These are phyloP conservation scores for Talinum fruticosum DNA, from an alignment of 148 eudicot genomes.

Conservation along the genomic window DNA sequence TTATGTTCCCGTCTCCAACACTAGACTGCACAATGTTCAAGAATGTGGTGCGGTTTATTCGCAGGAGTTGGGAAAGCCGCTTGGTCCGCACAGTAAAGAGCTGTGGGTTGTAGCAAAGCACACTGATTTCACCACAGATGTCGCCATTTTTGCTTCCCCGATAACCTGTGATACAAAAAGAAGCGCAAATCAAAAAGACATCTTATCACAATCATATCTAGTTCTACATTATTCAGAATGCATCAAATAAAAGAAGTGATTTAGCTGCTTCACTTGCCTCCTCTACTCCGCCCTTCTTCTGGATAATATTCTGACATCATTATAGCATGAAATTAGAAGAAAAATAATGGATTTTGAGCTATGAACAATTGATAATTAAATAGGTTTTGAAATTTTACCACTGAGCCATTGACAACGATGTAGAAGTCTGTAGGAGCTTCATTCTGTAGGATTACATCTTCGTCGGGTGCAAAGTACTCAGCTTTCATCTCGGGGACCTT, in stretches of 20 bases:
- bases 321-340: constrained; percentile 14
- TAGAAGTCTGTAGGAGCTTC: constrained; percentile 92
- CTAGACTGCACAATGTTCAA: constrained; percentile 57
- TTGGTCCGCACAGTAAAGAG: constrained; percentile 78
- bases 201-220: not conserved
- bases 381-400: constrained; percentile 28
- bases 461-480: constrained; percentile 64
- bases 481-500: constrained; percentile 96
- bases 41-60: constrained; percentile 60
- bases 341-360: not conserved
- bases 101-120: constrained; percentile 90
- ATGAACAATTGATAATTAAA: not conserved
- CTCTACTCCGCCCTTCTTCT: constrained; percentile 45
- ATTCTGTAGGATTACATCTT: constrained; percentile 64
- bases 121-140: constrained; percentile 84
- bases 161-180: constrained; percentile 41
- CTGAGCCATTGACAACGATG: constrained; percentile 72
- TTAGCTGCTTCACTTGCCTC: constrained; percentile 47
- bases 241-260: not conserved
- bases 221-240: not conserved
- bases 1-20: constrained; percentile 61
- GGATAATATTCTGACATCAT: constrained; percentile 52
- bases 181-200: too few relatives aligned
- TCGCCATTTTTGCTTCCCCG: constrained; percentile 68
- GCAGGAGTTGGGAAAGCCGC: constrained; percentile 62